Evolutionary conservation across 805 yeast genomes (phyloP).

Genomic region (Pichia membranifaciens): DNA sequence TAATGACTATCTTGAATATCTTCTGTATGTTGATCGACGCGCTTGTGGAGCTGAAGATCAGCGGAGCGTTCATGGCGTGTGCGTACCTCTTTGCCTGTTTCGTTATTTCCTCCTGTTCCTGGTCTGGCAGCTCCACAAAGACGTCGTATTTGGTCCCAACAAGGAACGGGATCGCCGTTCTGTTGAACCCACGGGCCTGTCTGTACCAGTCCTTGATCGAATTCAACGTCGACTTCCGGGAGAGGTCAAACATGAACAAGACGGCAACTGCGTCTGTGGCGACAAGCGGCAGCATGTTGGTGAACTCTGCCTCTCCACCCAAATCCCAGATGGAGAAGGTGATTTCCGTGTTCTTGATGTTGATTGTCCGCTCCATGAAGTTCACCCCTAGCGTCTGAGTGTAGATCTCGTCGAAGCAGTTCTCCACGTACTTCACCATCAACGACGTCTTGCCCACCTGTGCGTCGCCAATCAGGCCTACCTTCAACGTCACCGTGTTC

Average conservation of each 20-base stretch:
- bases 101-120: constrained; percentile 80
- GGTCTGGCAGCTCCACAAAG: constrained; percentile 70
- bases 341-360: constrained; percentile 78
- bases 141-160: constrained; percentile 92
- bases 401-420: constrained; percentile 84
- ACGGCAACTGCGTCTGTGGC: constrained; percentile 90
- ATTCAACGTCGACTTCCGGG: constrained; percentile 77
- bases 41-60: constrained; percentile 85
- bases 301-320: constrained; percentile 93
- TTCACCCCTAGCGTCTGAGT: constrained; percentile 94
- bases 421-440: constrained; percentile 97
- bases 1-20: constrained; percentile 82
- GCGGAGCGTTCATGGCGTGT: constrained; percentile 76
- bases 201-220: constrained; percentile 94
- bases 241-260: constrained; percentile 82
- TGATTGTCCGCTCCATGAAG: constrained; percentile 85
- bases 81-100: constrained; percentile 81
- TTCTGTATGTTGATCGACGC: constrained; percentile 91
- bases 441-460: constrained; percentile 93
- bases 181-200: constrained; percentile 83
- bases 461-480: constrained; percentile 92
- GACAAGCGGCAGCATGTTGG: constrained; percentile 91
- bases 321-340: constrained; percentile 92
- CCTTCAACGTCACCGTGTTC: constrained; percentile 62
- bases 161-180: constrained; percentile 83